These are phyloP conservation scores for Solanum peruvianum DNA, from an alignment of 257 asterid genomes.

Conservation along the genomic window DNA sequence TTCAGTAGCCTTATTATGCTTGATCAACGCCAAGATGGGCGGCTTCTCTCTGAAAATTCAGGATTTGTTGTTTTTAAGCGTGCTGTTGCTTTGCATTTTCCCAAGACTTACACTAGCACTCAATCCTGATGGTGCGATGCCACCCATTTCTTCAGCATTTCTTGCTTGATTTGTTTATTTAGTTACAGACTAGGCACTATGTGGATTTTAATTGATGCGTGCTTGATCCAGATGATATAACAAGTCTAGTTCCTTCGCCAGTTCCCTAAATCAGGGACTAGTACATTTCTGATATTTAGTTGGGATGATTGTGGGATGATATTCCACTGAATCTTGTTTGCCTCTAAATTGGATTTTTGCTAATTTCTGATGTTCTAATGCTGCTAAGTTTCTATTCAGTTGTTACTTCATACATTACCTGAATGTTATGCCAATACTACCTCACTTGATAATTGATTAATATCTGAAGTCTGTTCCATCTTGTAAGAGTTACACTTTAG, in stretches of 20 bases:
- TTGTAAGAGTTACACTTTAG: neutral
- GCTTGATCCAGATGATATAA: neutral
- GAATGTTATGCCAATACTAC: neutral
- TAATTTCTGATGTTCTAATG: neutral
- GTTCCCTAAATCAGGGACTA: neutral
- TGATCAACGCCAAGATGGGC: slow-evolving; percentile 2
- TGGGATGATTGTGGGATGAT: neutral
- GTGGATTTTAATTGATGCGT: neutral
- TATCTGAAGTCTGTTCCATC: neutral
- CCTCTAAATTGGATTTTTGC: neutral
- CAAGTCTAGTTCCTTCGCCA: neutral
- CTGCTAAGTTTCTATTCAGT: neutral
- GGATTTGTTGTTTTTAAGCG: neutral
- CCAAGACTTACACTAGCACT: neutral
- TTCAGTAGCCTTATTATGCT: slow-evolving; percentile 4
- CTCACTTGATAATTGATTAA: neutral
- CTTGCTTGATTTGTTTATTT: neutral
- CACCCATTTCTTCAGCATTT: neutral
- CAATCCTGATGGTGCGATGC: slow-evolving; percentile 3
- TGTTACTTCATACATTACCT: neutral
- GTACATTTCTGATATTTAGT: neutral
- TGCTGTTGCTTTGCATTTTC: neutral
- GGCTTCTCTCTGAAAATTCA: neutral
- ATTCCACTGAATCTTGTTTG: neutral
- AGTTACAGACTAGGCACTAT: neutral